Base-by-base conservation (phyloP, 805 yeast species). In the Ogataea pignaliae region DNA sequence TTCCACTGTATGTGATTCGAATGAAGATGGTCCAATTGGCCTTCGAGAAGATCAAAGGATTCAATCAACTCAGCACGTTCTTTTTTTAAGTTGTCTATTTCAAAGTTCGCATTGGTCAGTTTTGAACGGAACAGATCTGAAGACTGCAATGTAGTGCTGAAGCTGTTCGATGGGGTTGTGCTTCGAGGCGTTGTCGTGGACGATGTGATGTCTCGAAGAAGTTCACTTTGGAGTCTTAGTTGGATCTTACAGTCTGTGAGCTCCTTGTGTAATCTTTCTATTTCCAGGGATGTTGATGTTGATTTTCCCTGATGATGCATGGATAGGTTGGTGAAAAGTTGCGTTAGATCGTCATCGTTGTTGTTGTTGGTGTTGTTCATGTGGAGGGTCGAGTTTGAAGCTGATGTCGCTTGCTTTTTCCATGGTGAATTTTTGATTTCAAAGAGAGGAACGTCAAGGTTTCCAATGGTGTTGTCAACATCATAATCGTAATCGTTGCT, bases 241-340 rank as follows among this genome's bases (percentile, higher is more conserved):
- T 66, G 69, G 21, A 66, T 56, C 46, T 59, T 63, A 43, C 63
- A 64, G 44, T 65, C 61, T 1, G 62, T 64, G 14, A 65, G 48
- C 32, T 65, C 61, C 41, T 57, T 59, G 31, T 61, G 58, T 18
- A 66, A 41, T 6, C 43, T 47, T 29, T 55, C 62, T 8, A 61
- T 45, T 21, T 64, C 66, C 7, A 5, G 26, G 4, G 26, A 21
- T 4, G 26, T 21, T 21, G 26, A 21, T 4, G 26, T 7, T 7
- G 26, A 21, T 7, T 21, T 21, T 21, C 26, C 26, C 26, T 21
- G 26, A 7, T 21, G 4, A 21, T 21, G 26, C 26, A 21, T 7
- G 7, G 26, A 5, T 5, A 21, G 26, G 26, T 7, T 21, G 4
- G 26, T 21, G 26, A 21, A 21, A 8, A 37, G 13, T 8, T 30